phyloP scores from a whole-genome alignment of 768 basidiomycete genomes.

The Termitomyces sp. region DNA sequence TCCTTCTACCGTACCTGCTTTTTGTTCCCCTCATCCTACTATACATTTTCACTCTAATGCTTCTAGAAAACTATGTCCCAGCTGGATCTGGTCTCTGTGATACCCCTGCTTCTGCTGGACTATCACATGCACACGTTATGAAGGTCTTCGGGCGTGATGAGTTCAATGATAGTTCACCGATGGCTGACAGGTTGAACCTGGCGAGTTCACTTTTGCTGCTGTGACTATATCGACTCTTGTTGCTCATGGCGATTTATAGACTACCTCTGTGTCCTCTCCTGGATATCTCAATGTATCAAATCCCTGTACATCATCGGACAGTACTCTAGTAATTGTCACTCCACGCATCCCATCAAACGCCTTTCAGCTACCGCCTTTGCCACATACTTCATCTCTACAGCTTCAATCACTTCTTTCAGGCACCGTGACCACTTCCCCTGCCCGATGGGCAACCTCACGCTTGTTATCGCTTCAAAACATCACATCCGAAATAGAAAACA shows the following conservation, averaged over 20 bases:
- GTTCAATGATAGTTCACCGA: neutral
- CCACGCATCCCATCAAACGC: neutral
- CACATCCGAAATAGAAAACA: neutral
- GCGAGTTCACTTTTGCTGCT: neutral
- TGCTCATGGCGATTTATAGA: neutral
- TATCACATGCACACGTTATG: conserved; percentile 1
- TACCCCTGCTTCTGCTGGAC: neutral
- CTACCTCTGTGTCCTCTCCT: conserved; percentile 2
- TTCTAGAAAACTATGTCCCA: conserved; percentile 4
- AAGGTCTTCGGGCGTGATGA: neutral
- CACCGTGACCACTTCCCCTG: conserved; percentile 15
- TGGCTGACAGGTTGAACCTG: conserved; percentile 4
- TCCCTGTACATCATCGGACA: neutral
- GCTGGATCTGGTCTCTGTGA: conserved; percentile 6
- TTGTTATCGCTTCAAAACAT: neutral
- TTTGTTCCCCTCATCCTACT: neutral
- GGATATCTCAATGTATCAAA: conserved; percentile 2
- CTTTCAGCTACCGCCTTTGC: conserved; percentile 25
- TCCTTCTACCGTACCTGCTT: neutral
- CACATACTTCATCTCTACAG: conserved; percentile 32
- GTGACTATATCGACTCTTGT: neutral
- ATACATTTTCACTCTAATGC: conserved; percentile 2
- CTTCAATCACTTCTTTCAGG: conserved; percentile 31
- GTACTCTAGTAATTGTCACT: neutral
- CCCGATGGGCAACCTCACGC: conserved; percentile 7